These are phyloP conservation scores for Alternaria alternata DNA, from an alignment of 2,329 filamentous ascomycete species.

Conservation along the genomic window DNA sequence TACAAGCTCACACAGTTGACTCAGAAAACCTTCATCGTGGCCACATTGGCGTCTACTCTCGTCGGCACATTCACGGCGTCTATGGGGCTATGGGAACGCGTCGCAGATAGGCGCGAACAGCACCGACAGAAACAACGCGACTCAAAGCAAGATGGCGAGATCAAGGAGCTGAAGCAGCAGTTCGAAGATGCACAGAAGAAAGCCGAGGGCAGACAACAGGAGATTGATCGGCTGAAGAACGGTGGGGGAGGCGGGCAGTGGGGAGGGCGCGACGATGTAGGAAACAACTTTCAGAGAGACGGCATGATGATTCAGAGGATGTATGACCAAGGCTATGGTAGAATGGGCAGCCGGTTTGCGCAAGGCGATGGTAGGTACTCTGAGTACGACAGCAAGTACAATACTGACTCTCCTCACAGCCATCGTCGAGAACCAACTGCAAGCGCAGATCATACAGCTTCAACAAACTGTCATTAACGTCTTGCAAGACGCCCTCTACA, in stretches of 20 bases:
- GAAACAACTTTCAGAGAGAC: constrained; percentile 41
- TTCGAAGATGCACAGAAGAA: constrained; percentile 43
- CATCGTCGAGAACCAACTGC: constrained; percentile 53
- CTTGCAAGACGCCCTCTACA: constrained; percentile 54
- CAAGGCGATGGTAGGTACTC: constrained; percentile 49
- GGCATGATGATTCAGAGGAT: constrained; percentile 48
- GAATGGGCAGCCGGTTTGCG: constrained; percentile 49
- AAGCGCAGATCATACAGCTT: constrained; percentile 54
- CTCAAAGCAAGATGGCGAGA: constrained; percentile 44
- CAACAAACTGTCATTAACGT: constrained; percentile 56
- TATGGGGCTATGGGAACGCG: constrained; percentile 54
- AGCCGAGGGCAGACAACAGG: constrained; percentile 35
- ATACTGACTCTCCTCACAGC: constrained; percentile 31
- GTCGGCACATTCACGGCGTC: constrained; percentile 56
- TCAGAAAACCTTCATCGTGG: constrained; percentile 57
- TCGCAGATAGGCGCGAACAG: constrained; percentile 48
- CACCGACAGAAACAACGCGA: constrained; percentile 51
- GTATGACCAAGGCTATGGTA: constrained; percentile 49
- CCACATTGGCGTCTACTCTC: constrained; percentile 55
- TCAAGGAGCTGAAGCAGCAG: constrained; percentile 42
- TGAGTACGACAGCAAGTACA: no score
- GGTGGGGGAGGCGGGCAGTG: constrained; percentile 12
- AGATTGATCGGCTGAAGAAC: constrained; percentile 31
- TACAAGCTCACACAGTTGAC: not conserved
- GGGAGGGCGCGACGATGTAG: constrained; percentile 39